Evolutionary conservation across 345 rosid genomes (phyloP).

Genomic region (Aegle marmelos): DNA sequence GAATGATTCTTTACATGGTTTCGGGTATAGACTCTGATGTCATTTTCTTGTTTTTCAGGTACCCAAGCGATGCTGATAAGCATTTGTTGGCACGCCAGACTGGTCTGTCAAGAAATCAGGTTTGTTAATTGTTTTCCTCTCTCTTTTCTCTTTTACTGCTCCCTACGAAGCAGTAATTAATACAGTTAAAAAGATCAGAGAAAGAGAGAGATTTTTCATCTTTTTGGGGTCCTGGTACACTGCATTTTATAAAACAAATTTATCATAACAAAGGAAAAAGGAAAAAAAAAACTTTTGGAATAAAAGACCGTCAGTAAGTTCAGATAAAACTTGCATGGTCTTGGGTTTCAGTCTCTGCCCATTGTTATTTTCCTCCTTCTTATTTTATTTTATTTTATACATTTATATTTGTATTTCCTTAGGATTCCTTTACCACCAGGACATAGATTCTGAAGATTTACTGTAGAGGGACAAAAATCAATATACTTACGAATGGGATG

Average conservation of each 20-base stretch:
- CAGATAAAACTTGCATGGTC: conserved; percentile 28
- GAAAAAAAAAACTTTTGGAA: not conserved
- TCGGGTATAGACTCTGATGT: conserved; percentile 45
- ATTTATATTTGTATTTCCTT: conserved; percentile 1
- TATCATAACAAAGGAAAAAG: not conserved
- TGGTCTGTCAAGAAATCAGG: conserved; percentile 98
- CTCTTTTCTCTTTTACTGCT: not conserved
- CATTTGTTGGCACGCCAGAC: conserved; percentile 98
- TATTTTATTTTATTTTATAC: not conserved
- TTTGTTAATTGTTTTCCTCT: conserved; percentile 15
- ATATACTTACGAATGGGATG: conserved; percentile 11
- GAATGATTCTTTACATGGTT: conserved; percentile 30
- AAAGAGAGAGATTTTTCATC: not conserved
- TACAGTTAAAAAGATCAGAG: not conserved
- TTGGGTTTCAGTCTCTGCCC: conserved; percentile 17
- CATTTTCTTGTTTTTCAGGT: conserved; percentile 95
- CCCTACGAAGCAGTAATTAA: conserved; percentile 3
- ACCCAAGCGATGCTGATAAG: conserved; percentile 99
- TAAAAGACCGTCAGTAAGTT: conserved; percentile 20
- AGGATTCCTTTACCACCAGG: conserved; percentile 22
- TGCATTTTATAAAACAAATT: not conserved
- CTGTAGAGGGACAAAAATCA: conserved; percentile 18
- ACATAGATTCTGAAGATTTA: conserved; percentile 40
- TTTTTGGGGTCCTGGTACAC: conserved; percentile 7
- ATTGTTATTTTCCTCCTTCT: not conserved